Base-by-base conservation (phyloP, 208 protist genomes). In the Leptomonas seymouri region DNA sequence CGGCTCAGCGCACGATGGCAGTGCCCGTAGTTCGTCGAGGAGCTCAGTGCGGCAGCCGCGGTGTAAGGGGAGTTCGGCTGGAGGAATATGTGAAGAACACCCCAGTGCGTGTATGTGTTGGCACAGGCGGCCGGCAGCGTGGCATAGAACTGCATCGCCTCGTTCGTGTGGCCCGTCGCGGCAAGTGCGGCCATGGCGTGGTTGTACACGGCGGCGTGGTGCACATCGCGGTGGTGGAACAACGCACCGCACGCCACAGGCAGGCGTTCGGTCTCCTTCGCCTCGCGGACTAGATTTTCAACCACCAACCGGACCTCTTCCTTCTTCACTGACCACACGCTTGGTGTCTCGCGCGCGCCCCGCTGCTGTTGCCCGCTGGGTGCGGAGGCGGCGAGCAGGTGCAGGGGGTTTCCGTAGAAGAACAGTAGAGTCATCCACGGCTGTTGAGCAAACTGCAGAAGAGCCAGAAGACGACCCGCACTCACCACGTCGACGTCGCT, bases 171-270 rank as follows among this genome's bases (percentile, higher is more conserved):
- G 23, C 77, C 74, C 12, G 63, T 68, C 16, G 69, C 74, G 48
- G 73, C 71, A 21, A 85, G 59, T 8, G 81, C 81, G 27, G 71
- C 61, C 65, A 90, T 69, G 23, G 68, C 71, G 58, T 85, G 62
- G 55, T 87, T 87, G 69, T 84, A 82, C 30, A 87, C 54, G 12
- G 71, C 70, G 36, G 71, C 45, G 50, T 83, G 65, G 9, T 57
- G 71, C 21, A 39, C 45, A 23, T 81, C 69, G 42, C 62, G 63
- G 8, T 49, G n/a, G 11, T 7, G 51, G 41, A 76, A 55, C 23
- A 71, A 21, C 18, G 71, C 45, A 2, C 71, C 71, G 2, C 63
- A 49, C 2, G 71, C 71, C 16, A 66, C 61, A 15, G 63, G 30
- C 27, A 76, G 63, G 8, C 56, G 63, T 27, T 51, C 45, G 8